Evolutionary conservation across 257 asterid species (phyloP).

Genomic region (Solanum dulcamara): DNA sequence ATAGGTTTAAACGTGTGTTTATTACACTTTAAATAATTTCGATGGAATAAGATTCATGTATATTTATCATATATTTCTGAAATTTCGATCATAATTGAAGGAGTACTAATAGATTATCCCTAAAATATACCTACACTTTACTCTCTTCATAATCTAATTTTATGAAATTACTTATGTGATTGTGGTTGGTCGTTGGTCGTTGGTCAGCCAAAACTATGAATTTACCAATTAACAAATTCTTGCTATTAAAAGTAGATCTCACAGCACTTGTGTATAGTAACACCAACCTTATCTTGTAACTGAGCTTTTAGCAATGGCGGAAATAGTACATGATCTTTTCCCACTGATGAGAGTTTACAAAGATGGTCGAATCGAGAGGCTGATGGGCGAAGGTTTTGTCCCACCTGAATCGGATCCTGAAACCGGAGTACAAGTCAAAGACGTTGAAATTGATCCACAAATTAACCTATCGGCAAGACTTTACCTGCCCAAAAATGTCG

Average conservation of each 20-base stretch:
- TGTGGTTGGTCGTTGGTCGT: no score
- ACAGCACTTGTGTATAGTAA: background rate
- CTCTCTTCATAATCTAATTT: no score
- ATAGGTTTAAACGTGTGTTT: no score
- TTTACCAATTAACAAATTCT: no score
- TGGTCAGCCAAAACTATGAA: no score
- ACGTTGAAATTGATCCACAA: slow-evolving; percentile 18
- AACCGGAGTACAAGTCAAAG: slow-evolving; percentile 45
- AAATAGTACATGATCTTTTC: slow-evolving; percentile 26
- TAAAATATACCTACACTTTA: no score
- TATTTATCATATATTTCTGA: no score
- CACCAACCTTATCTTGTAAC: background rate
- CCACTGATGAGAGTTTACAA: slow-evolving; percentile 23
- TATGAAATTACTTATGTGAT: no score
- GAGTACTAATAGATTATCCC: no score
- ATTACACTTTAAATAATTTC: no score
- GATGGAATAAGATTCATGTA: no score
- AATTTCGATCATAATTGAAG: no score
- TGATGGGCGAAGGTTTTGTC: background rate
- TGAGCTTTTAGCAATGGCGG: slow-evolving; percentile 9
- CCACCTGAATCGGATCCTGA: slow-evolving; percentile 27
- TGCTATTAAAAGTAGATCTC: background rate
- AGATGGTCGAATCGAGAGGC: slow-evolving; percentile 36
- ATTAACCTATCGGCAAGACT: slow-evolving; percentile 29
- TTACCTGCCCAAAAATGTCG: slow-evolving; percentile 22